A percentile compares a stretch with the other conserved stretches of the same genome.
These are phyloP conservation scores for Chaetothyriales sp. DNA, from an alignment of 2,329 filamentous ascomycete species.

Conservation along the genomic window DNA sequence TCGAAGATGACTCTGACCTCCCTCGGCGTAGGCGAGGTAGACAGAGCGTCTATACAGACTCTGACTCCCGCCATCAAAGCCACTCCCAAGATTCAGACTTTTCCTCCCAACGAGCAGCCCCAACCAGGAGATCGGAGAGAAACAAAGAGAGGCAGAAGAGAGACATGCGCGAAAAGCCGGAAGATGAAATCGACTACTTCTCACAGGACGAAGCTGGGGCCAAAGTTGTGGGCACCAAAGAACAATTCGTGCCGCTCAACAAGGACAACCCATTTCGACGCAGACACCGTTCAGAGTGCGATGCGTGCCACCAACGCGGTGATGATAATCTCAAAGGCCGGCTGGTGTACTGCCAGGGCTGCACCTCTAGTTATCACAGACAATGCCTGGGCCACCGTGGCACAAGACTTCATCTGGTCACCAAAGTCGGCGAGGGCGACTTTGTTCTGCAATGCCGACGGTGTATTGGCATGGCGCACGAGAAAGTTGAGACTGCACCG, in stretches of 20 bases:
- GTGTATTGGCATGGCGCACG: conserved; percentile 55
- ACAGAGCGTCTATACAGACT: not conserved
- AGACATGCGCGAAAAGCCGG: conserved; percentile 34
- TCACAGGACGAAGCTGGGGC: conserved; percentile 29
- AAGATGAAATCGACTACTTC: conserved; percentile 31
- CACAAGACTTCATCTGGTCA: conserved; percentile 70
- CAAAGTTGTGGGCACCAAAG: conserved; percentile 51
- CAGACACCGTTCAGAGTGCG: conserved; percentile 56
- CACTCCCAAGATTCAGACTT: not conserved
- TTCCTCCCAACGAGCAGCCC: conserved; percentile 7
- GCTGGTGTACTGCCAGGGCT: conserved; percentile 82
- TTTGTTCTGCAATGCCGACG: conserved; percentile 84
- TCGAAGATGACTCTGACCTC: conserved; percentile 6
- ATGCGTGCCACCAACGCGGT: conserved; percentile 48
- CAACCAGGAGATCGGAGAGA: conserved; percentile 22
- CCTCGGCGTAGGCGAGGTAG: not conserved
- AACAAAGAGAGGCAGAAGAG: conserved; percentile 18
- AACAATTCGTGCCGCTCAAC: conserved; percentile 53
- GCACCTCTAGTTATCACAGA: conserved; percentile 69
- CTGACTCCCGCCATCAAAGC: not conserved
- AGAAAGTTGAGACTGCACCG: conserved; percentile 56
- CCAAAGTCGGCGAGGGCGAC: conserved; percentile 59
- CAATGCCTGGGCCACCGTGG: conserved; percentile 61
- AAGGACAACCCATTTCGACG: conserved; percentile 50
- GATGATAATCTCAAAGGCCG: conserved; percentile 46